Evolutionary conservation across 140 eudicot genomes (phyloP), one percentile per base, ranked within the genome.

Genomic region (Oenanthe javanica): DNA sequence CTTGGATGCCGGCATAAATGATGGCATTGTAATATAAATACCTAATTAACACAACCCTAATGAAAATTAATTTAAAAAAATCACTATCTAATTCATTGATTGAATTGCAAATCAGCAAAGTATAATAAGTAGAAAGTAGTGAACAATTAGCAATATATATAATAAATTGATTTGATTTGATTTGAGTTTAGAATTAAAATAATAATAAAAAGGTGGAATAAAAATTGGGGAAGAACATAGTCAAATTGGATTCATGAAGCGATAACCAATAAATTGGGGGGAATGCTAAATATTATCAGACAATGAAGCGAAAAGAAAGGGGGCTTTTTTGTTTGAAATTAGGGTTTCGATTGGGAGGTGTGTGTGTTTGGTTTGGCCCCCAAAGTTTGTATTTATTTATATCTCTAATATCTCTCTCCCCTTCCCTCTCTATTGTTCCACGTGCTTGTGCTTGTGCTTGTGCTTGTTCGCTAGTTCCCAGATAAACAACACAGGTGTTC

Each of bases 1-100:
- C 87, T 83, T 87, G 79, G 93, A 88, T 38, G 87, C 85, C 81
- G 89, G 75, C 64, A 82, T 76, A 52, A 93, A 83, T 64, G 87
- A 86, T 75, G 90, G 81, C 97, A 93, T 83, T 79, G 61, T 73
- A 25, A 79, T 38, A 4, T 11, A 54, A n/a, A 61, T 21, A 25
- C 79, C 63, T 9, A 48, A 5, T n/a, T 11, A 75, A 25, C 27
- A 10, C 5, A 74, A 74, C 57, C 78, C 57, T 74, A 11, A 9
- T 4, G 1, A 13, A 47, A 4, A 11, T 13, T 9, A 75, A 25
- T 36, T 31, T 0, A 36, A 36, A 27, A 47, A 15, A 38, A 75
- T 75, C 18, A n/a, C 18, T 23, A 14, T 19, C 59, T 47, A 74
- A 75, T 75, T 75, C 70, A 9, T 46, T 46, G 6, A 74, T 45